A percentile compares a stretch with the other conserved stretches of the same genome.
phyloP scores from a whole-genome alignment of 1,284 basidiomycete species.

The Flammula alnicola region DNA sequence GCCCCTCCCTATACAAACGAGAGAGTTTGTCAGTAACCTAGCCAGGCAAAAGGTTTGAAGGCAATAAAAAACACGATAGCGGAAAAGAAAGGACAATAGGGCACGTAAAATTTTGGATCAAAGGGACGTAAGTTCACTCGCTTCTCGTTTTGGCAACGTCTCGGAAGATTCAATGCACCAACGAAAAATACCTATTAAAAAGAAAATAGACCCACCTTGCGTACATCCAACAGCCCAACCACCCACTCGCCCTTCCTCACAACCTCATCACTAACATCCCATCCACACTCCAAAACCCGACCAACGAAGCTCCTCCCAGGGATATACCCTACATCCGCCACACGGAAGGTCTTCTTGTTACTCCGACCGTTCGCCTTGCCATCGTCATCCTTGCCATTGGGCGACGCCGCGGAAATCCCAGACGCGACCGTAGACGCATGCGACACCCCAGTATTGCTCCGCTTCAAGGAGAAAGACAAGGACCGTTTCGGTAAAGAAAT shows the following conservation, averaged over 20 bases:
- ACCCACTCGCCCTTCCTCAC: slow-evolving; percentile 83
- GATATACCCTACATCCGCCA: slow-evolving; percentile 65
- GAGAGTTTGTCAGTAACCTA: background rate
- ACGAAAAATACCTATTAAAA: background rate
- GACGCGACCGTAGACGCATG: slow-evolving; percentile 6
- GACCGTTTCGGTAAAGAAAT: slow-evolving; percentile 15
- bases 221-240: slow-evolving; percentile 74
- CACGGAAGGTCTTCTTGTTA: slow-evolving; percentile 14
- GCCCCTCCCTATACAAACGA: slow-evolving; percentile 66
- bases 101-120: slow-evolving; percentile 7
- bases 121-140: background rate
- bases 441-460: slow-evolving; percentile 18
- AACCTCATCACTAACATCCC: slow-evolving; percentile 71
- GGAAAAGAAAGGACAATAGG: slow-evolving; percentile 14
- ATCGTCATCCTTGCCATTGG: background rate
- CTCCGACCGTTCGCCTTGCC: slow-evolving; percentile 9
- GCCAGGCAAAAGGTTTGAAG: slow-evolving; percentile 7
- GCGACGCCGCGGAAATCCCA: background rate
- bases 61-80: slow-evolving; percentile 4
- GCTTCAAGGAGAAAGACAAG: slow-evolving; percentile 25
- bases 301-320: slow-evolving; percentile 87
- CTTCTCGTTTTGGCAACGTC: background rate
- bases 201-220: slow-evolving; percentile 61
- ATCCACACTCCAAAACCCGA: slow-evolving; percentile 77
- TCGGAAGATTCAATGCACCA: background rate